Evolutionary conservation across 164 flowering plant genomes (phyloP), one percentile per base, ranked within the genome.

Genomic region (Cinnamomum micranthum): DNA sequence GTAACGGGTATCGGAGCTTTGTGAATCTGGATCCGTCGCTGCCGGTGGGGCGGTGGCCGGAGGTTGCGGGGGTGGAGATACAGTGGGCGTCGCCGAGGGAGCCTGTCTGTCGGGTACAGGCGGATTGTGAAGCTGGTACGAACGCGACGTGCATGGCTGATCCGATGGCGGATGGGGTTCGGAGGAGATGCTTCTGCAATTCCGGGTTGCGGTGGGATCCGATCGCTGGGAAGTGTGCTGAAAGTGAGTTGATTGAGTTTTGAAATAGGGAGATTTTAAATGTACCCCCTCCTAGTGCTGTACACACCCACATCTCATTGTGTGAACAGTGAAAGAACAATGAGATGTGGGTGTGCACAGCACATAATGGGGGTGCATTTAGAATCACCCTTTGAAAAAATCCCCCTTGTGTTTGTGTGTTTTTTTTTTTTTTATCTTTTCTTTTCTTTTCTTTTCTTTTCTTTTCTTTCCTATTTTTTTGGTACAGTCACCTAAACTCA

Each of bases 51-150:
- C 50, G 65, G 68, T 89, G 92, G 92, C 85, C 85, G 14, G 68
- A 55, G 15, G 47, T 90, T 22, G 90, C 92, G 25, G 90, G 87
- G 1, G 13, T 88, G 75, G 88, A 83, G 82, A 75, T 88, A 12
- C 82, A 86, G 84, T 88, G 90, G 90, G 55, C 58, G 63, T 50
- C 69, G 71, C 92, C 92, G 5, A 69, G 9, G 66, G 89, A 89
- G 73, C 87, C 87, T 27, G 55, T 70, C 3, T 89, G 92, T 51
- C 55, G 71, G 25, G 31, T 75, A 2, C 85, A 80, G 77, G 47
- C 72, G n/a, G 89, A 86, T 66, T 89, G 92, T 62, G 84, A 65
- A 55, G 72, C 66, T 6, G 74, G 73, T 10, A 9, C 41, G 50
- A 81, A 76, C 64, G 82, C 92, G 4, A 82, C 84, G 24, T 89